Base-by-base conservation (phyloP, 1,284 basidiomycete genomes). In the Tetrapyrgos nigripes region DNA sequence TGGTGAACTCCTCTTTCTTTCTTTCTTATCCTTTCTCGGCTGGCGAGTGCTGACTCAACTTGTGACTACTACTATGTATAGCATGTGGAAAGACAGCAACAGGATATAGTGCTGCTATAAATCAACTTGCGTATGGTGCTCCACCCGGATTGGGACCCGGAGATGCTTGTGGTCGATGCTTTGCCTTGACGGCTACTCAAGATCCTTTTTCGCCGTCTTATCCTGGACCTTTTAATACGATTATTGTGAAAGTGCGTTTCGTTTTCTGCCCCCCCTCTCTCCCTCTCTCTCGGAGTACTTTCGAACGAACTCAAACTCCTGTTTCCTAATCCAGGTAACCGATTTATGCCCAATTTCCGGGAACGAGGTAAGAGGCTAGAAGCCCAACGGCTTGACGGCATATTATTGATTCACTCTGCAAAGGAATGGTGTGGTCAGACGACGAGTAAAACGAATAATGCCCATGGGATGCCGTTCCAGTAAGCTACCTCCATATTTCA, bases 161-260 rank as follows among this genome's bases (percentile, higher is more conserved):
- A 13, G 84, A 85, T 68, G 84, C 82, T 24, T 87, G 84, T 63
- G 83, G 83, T 19, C 79, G 83, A 48, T 85, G 84, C 73, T 85
- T 85, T 65, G 71, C 76, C n/a, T 29, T 86, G 54, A 82, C 83
- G 2, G 50, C 21, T 33, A 23, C 27, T 37, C 27, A 33, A 33
- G 50, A 52, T 19, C 50, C 40, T 9, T 9, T 13, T 11, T n/a
- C 14, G 37, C 11, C 33, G 45, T 4, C 55, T 29, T 46, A 23
- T 21, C 6, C n/a, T 10, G 11, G 17, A 14, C 24, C 13, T 37
- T 21, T 44, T 28, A 9, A 24, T 55, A 24, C 43, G 13, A 58
- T 24, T 29, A 28, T 50, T 40, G 17, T 48, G 14, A 31, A 27
- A 31, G 51, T 27, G 53, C 24, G 43, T 37, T 11, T 11, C 5